phyloP scores from a whole-genome alignment of 345 rosid species.

The Linum lewisii region DNA sequence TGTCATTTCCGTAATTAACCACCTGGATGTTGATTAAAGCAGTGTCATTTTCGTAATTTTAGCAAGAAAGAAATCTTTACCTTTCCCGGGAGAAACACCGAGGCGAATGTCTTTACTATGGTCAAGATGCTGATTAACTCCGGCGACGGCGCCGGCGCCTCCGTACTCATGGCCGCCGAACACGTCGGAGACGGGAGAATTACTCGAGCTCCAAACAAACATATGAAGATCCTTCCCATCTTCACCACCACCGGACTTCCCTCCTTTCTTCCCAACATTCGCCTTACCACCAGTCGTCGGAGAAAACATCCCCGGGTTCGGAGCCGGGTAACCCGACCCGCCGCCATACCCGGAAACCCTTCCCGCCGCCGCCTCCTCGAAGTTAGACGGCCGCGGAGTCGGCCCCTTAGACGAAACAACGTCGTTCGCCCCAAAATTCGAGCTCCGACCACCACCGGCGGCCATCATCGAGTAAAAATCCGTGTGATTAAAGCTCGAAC shows the following conservation, averaged over 20 bases:
- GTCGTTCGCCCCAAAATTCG: constrained; percentile 69
- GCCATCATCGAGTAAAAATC: constrained; percentile 89
- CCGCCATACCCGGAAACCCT: constrained; percentile 32
- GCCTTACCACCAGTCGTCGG: constrained; percentile 38
- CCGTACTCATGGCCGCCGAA: constrained; percentile 51
- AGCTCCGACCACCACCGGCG: constrained; percentile 67
- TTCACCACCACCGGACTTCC: constrained; percentile 15
- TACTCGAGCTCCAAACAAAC: constrained; percentile 98
- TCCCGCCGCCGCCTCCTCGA: constrained; percentile 48
- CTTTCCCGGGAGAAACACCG: constrained; percentile 77
- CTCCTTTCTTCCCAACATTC: constrained; percentile 30
- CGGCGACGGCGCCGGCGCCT: neutral
- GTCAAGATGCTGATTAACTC: constrained; percentile 20
- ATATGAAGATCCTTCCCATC: constrained; percentile 74
- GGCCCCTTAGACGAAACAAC: constrained; percentile 66
- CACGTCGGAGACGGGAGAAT: constrained; percentile 92
- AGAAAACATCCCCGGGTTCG: constrained; percentile 92
- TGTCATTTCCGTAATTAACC: no score
- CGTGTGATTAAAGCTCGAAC: constrained; percentile 78
- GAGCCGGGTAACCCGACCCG: constrained; percentile 57
- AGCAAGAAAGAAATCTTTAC: constrained; percentile 10
- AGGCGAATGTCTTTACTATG: constrained; percentile 50
- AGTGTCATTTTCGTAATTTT: no score
- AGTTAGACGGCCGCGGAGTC: constrained; percentile 77
- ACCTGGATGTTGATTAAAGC: no score